Evolutionary conservation across 805 yeast species (phyloP), one percentile per base, ranked within the genome.

Genomic region (Blastobotrys terrestris): DNA sequence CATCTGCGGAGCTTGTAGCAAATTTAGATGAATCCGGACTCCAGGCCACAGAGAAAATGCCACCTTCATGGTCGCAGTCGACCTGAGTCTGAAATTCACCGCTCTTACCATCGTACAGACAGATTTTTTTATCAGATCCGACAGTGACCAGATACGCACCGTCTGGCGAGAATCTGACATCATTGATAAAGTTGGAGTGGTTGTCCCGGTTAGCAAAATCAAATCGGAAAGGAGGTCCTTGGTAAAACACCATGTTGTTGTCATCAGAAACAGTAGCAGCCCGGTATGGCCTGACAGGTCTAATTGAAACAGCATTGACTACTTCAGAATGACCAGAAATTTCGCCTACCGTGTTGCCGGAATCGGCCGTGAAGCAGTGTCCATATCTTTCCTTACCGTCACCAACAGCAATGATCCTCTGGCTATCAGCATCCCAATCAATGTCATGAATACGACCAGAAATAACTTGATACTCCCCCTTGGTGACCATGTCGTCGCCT

Each of bases 261-360:
- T 94, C 98, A 64, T 91, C 97, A 41, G 95, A 80, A 6, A 85
- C 97, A 2, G 98, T 90, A 3, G 86, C 95, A 0, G 96, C 96
- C 53, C 96, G 76, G 72, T 86, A 88, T 7, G 99, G 99, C 68
- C 99, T 80, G 57, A 78, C 80, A 18, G 91, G 89, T 63, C 85
- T 84, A 58, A 92, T 84, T 53, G 85, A 81, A 18, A 90, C 96
- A 0, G 94, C 88, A 63, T 87, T 89, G 64, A 92, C 81, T 46
- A 79, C 80, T 21, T 88, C 83, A 15, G 92, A 78, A 66, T 94
- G 99, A 20, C 99, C 99, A 48, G 90, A 83, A 61, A 92, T 84
- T 65, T 94, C 98, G 52, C 99, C 99, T 44, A 94, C 83, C n/a
- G 97, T 81, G 69, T 94, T 94, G 55, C 99, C 99, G 1, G 96